Conservation (phyloP, 78 protist species). For the Anaeramoeba flamelloides region DNA sequence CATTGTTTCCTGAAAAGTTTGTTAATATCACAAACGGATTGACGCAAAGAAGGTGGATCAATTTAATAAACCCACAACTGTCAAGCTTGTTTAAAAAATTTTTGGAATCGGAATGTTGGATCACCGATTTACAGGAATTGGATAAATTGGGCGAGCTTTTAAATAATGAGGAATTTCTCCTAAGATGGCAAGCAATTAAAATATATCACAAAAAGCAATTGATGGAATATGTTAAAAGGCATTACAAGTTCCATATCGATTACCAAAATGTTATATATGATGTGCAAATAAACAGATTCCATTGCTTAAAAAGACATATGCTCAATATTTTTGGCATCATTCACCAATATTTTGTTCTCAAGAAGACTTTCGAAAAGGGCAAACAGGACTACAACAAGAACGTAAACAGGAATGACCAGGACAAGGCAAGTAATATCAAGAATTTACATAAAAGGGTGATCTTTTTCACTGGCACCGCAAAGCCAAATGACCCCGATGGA, state of each 20-base stretch:
- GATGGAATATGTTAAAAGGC: too few relatives aligned
- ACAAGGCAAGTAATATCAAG: too few relatives aligned
- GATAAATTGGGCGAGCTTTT: too few relatives aligned
- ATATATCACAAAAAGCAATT: too few relatives aligned
- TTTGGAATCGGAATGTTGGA: conserved; percentile 50
- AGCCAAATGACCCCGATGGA: conserved; percentile 77
- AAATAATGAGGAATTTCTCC: too few relatives aligned
- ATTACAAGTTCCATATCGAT: conserved; percentile 70
- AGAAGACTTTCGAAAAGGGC: too few relatives aligned
- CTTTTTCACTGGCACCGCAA: conserved; percentile 81
- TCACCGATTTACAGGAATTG: conserved; percentile 38
- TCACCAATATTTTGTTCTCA: too few relatives aligned
- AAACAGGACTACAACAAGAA: too few relatives aligned
- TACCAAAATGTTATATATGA: too few relatives aligned
- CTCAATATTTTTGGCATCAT: conserved; percentile 54
- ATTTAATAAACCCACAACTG: conserved; percentile 60
- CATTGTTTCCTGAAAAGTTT: conserved; percentile 62
- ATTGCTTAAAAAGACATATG: conserved; percentile 87
- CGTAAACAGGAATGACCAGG: too few relatives aligned
- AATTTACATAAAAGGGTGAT: conserved; percentile 53
- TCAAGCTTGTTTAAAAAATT: conserved; percentile 34
- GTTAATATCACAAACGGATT: conserved; percentile 87
- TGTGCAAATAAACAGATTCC: conserved; percentile 87
- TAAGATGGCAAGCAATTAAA: too few relatives aligned
- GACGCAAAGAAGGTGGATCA: conserved; percentile 86